These are phyloP conservation scores for Cercospora janseana DNA, from an alignment of 2,329 filamentous ascomycete genomes.

Conservation along the genomic window DNA sequence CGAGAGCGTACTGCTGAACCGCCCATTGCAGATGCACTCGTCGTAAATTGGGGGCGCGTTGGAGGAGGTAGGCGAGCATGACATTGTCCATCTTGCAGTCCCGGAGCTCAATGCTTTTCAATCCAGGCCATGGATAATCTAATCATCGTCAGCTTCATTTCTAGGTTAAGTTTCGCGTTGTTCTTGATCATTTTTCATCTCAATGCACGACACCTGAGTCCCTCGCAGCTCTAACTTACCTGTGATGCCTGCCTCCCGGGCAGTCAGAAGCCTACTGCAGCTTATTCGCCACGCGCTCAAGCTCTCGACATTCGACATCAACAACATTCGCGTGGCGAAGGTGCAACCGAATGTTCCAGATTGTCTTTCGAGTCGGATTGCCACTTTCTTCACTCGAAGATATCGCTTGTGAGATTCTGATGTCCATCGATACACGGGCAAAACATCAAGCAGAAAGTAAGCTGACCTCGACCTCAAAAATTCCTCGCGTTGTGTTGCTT, in stretches of 20 bases:
- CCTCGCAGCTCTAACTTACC: conserved; percentile 1
- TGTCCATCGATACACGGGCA: conserved; percentile 6
- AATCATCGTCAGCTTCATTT: not conserved
- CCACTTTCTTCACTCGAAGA: conserved; percentile 4
- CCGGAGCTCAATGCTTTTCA: conserved; percentile 7
- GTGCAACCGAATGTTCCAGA: conserved; percentile 11
- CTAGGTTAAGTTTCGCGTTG: not conserved
- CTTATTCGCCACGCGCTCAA: conserved; percentile 15
- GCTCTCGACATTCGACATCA: conserved; percentile 4
- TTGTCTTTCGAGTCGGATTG: conserved; percentile 15
- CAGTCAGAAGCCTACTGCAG: conserved; percentile 7
- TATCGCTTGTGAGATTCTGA: conserved; percentile 10
- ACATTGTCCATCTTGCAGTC: conserved; percentile 15
- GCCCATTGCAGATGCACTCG: conserved; percentile 13
- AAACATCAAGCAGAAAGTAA: conserved; percentile 11
- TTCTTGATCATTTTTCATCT: no score
- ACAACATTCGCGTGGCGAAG: conserved; percentile 12
- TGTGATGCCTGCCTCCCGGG: not conserved
- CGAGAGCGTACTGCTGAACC: conserved; percentile 8
- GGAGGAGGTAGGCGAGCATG: conserved; percentile 7
- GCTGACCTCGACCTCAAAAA: conserved; percentile 1
- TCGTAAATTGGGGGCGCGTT: conserved; percentile 13
- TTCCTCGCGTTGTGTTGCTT: conserved; percentile 6
- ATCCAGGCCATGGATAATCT: conserved; percentile 12
- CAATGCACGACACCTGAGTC: not conserved